Base-by-base conservation (phyloP, 1,284 basidiomycete genomes). In the Mycosarcoma mackinlayi region DNA sequence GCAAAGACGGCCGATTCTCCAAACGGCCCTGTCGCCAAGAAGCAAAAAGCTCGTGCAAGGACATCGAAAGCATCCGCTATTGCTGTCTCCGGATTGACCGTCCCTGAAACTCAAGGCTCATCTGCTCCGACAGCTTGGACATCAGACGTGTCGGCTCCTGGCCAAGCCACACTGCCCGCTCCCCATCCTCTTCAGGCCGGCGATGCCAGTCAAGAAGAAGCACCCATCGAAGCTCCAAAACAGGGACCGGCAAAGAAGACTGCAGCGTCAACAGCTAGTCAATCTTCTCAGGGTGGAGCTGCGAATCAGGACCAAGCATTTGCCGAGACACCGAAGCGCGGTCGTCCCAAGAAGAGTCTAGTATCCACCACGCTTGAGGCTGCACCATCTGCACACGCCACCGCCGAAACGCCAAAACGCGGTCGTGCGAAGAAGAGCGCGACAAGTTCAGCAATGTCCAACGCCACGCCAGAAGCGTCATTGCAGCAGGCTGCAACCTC, bases 11-110 rank as follows among this genome's bases (percentile, higher is more conserved):
- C 46, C 19, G 35, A 50, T 14, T 55, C 63, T 3, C 63, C 63
- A 14, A 9, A 39, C 6, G 42, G 16, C 11, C 56, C 63, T 3
- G 34, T 44, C 24, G 37, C 56, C 25, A 66, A 66, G 30, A 66
- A 56, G 52, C 48, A 27, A 18, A 50, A 31, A 35, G 37, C 42
- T 3, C 51, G 41, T 19, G 13, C 40, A 4, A 42, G 37, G 27
- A 38, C 23, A 18, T 53, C 46, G n/a, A 19, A 33, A 10, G 55
- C 27, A 14, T 21, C 31, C 4, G 16, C 27, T 3, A 39, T 4
- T 23, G 34, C 47, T 19, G 16, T 13, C 33, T 3, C 35, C 10
- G 47, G 48, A 3, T 9, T 44, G 33, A 13, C n/a, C 14, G 18
- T 14, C 23, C n/a, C 48, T 19, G 23, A 30, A 21, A 3, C 50